phyloP scores from a whole-genome alignment of 129 eudicot species.

The Mikania micrantha region DNA sequence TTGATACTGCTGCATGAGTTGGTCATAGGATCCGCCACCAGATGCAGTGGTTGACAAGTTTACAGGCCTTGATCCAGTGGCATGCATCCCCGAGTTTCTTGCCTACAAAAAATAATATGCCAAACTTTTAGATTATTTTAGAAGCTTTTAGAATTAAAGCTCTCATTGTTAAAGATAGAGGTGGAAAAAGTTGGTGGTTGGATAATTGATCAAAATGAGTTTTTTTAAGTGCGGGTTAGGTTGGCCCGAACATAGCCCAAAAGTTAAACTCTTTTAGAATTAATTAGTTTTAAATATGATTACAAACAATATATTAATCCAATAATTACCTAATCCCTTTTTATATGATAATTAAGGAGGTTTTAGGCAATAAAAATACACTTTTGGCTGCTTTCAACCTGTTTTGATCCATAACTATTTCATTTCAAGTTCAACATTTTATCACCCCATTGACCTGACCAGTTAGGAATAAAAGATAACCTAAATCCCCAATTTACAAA shows the following conservation, averaged over 20 bases:
- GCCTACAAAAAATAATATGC: constrained; percentile 22
- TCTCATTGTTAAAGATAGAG: background rate
- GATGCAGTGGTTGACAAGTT: constrained; percentile 43
- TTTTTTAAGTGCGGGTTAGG: background rate
- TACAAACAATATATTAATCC: background rate
- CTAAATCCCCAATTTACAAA: background rate
- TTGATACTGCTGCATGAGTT: constrained; percentile 75
- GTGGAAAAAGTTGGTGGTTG: background rate
- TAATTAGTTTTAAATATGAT: background rate
- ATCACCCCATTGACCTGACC: constrained; percentile 2
- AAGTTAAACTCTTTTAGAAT: background rate
- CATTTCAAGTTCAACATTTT: background rate
- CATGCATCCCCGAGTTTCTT: constrained; percentile 47
- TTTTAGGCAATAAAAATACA: background rate
- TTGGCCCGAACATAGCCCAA: background rate
- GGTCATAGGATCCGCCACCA: constrained; percentile 54
- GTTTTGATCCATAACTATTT: background rate
- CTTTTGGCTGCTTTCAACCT: background rate
- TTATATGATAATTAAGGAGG: background rate
- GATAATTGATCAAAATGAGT: background rate
- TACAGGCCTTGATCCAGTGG: constrained; percentile 47
- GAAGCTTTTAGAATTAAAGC: background rate
- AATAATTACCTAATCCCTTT: background rate
- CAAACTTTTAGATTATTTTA: constrained; percentile 4
- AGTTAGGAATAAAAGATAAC: background rate